Conservation (phyloP, 169 alveolate species). For the Cryptosporidium tyzzeri region DNA sequence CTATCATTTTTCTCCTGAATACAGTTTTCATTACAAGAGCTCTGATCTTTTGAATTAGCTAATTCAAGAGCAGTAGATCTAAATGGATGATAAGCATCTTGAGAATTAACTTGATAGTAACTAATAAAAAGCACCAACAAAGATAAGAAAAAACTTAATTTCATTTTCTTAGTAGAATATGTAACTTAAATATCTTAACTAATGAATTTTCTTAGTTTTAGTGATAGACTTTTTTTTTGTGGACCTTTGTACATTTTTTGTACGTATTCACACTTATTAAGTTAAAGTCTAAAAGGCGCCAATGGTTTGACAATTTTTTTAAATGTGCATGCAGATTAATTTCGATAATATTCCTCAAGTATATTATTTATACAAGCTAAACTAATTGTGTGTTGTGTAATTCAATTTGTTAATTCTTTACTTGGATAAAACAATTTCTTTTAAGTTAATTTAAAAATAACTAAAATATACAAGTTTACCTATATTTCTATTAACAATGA, state of each 20-base stretch:
- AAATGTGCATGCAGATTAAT: neutral
- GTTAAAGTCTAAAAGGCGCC: constrained; percentile 32
- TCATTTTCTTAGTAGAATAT: neutral
- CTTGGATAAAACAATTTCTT: neutral
- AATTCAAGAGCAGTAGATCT: constrained; percentile 3
- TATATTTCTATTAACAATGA: no score
- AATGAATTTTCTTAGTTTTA: neutral
- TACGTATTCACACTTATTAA: constrained; percentile 20
- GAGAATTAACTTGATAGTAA: constrained; percentile 8
- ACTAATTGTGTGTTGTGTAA: neutral
- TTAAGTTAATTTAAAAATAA: no score
- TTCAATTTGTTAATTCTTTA: no score
- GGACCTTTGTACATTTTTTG: neutral
- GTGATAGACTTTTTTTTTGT: neutral
- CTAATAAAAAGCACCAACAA: neutral
- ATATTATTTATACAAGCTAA: neutral
- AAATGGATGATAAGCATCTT: neutral
- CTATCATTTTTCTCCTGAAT: neutral
- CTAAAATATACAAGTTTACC: no score
- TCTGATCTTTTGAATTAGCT: constrained; percentile 2
- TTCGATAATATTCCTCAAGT: neutral
- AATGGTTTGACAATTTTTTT: neutral
- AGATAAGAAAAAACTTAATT: neutral
- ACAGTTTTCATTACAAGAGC: neutral
- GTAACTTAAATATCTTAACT: constrained; percentile 2